phyloP scores from a whole-genome alignment of 2,329 filamentous ascomycete species.

The Colletotrichum australisinense region DNA sequence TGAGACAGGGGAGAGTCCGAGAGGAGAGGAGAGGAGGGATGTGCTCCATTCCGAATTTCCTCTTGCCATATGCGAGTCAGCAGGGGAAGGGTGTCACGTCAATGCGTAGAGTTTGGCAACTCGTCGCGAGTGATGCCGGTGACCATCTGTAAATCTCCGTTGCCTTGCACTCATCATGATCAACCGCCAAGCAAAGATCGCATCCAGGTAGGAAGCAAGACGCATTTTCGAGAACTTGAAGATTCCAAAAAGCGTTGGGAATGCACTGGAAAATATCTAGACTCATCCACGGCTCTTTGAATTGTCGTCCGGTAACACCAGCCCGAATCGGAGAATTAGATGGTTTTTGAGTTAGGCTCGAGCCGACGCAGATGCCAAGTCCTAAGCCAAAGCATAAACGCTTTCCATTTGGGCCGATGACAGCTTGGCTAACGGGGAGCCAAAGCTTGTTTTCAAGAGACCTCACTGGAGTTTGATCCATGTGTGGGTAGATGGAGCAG shows the following conservation, averaged over 20 bases:
- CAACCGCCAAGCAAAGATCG: constrained; percentile 1
- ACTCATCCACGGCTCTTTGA: neutral
- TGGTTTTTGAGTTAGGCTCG: constrained; percentile 23
- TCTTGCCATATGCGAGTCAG: constrained; percentile 11
- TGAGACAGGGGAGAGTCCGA: too few relatives aligned
- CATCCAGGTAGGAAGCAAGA: neutral
- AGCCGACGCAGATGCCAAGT: constrained; percentile 12
- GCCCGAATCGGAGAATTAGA: neutral
- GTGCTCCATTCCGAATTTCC: neutral
- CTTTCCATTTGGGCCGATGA: neutral
- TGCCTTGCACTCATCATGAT: neutral
- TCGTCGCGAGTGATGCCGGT: constrained; percentile 17
- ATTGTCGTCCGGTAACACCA: neutral
- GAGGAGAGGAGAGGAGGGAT: neutral
- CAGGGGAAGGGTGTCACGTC: neutral
- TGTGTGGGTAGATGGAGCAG: constrained; percentile 13
- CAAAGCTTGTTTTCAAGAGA: constrained; percentile 25
- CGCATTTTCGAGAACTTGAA: neutral
- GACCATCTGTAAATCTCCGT: constrained; percentile 9
- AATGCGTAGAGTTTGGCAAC: constrained; percentile 2
- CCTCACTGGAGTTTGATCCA: neutral
- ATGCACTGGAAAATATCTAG: neutral
- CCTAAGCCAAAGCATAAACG: neutral
- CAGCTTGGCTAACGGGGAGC: neutral
- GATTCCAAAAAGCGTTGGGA: neutral